Conservation (phyloP, 352 stramenopile species). For the Globisporangium okanoganense region DNA sequence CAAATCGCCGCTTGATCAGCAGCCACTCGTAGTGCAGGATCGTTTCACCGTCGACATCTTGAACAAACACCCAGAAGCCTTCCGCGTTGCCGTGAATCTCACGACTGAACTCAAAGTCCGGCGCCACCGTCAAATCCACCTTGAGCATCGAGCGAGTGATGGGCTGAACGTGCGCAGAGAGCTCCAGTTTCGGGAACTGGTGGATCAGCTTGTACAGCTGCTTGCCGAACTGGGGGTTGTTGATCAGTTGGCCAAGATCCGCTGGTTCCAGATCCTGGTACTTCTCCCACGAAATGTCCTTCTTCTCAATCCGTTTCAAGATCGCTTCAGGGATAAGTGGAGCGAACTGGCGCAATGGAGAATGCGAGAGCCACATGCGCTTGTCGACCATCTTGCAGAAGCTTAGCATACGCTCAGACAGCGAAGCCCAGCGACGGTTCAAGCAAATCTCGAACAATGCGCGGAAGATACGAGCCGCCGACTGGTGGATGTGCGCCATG, state of each 20-base stretch:
- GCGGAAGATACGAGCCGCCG: constrained; percentile 96
- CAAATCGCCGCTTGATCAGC: constrained; percentile 89
- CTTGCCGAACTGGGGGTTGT: constrained; percentile 98
- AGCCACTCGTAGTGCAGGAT: constrained; percentile 99
- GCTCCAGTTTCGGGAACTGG: constrained; percentile 97
- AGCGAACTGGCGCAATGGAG: constrained; percentile 96
- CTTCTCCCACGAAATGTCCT: constrained; percentile 98
- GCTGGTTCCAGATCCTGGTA: constrained; percentile 96
- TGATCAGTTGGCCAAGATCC: constrained; percentile 97
- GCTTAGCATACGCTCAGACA: constrained; percentile 94
- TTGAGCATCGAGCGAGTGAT: constrained; percentile 97
- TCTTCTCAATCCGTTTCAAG: constrained; percentile 96
- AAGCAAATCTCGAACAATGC: constrained; percentile 99
- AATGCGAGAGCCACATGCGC: constrained; percentile 97
- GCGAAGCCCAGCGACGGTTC: constrained; percentile 91
- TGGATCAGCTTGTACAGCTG: constrained; percentile 98
- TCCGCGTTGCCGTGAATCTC: constrained; percentile 96
- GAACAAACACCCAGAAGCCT: constrained; percentile 98
- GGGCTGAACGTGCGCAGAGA: constrained; percentile 96
- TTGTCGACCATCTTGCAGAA: constrained; percentile 99
- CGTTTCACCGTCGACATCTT: constrained; percentile 98
- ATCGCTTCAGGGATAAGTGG: constrained; percentile 93
- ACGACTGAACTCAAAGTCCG: constrained; percentile 97
- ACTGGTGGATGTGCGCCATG: constrained; percentile 99
- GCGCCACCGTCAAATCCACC: constrained; percentile 93